Percentiles rank a stretch among this genome's conserved stretches.
Evolutionary conservation across 2,329 filamentous ascomycete species (phyloP).

Genomic region (Fusarium coicis): DNA sequence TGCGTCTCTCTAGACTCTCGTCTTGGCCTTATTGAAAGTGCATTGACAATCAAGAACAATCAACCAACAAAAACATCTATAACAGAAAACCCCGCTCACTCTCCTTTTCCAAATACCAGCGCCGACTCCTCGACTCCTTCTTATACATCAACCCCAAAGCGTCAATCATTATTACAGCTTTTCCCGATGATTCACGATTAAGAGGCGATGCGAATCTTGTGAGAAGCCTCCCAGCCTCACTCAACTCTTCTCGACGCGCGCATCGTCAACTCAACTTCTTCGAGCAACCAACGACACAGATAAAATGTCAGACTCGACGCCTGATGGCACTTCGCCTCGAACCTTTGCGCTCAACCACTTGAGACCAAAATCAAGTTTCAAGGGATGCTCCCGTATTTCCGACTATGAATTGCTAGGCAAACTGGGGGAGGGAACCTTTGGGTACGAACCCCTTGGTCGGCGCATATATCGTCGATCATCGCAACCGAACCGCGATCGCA

Average conservation of each 20-base stretch:
- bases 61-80: constrained; percentile 24
- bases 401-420: constrained; percentile 85
- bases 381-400: constrained; percentile 83
- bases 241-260: constrained; percentile 36
- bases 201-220: constrained; percentile 33
- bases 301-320: constrained; percentile 44
- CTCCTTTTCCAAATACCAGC: constrained; percentile 1
- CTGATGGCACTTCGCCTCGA: constrained; percentile 61
- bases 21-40: constrained; percentile 13
- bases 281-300: constrained; percentile 44
- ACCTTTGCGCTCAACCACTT: constrained; percentile 67
- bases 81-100: neutral
- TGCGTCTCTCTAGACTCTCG: constrained; percentile 26
- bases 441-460: constrained; percentile 61
- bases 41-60: constrained; percentile 15
- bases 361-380: constrained; percentile 71
- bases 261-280: constrained; percentile 26
- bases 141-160: neutral
- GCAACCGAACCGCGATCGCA: neutral
- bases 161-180: neutral
- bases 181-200: constrained; percentile 16
- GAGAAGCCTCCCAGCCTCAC: constrained; percentile 20
- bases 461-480: constrained; percentile 24
- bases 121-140: neutral
- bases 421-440: constrained; percentile 95